Evolutionary conservation across 257 asterid genomes (phyloP).

Genomic region (Schizonepeta tenuifolia): DNA sequence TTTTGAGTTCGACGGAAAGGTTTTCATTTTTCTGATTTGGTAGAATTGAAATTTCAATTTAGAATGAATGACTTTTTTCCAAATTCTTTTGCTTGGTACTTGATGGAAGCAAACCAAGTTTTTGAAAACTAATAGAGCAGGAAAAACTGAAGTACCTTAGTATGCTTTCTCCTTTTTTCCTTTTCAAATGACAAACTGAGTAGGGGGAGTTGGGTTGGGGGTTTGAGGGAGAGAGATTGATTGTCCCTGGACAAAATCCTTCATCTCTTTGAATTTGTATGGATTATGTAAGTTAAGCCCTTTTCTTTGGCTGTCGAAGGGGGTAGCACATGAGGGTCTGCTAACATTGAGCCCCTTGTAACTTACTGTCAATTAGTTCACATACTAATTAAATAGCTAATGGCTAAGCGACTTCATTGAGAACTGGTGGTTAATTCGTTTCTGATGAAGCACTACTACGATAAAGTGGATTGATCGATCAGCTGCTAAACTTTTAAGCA

Average conservation of each 20-base stretch:
- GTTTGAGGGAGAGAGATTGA: neutral
- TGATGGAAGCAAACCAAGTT: neutral
- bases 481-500: neutral
- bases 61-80: neutral
- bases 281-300: neutral
- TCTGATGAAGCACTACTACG: neutral
- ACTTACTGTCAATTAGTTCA: neutral
- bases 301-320: neutral
- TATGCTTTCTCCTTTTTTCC: neutral
- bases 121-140: neutral
- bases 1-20: neutral
- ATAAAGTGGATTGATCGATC: neutral
- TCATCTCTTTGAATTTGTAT: neutral
- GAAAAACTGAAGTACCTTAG: neutral
- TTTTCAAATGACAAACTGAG: neutral
- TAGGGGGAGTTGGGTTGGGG: neutral
- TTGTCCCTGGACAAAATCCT: neutral
- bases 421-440: neutral
- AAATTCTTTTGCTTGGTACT: neutral
- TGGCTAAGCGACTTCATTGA: neutral
- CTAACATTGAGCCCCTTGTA: neutral
- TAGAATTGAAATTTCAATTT: neutral
- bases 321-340: neutral
- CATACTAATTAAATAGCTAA: neutral
- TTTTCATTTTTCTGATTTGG: neutral